Evolutionary conservation across 2,329 filamentous ascomycete species (phyloP).

Genomic region (Colletotrichum cordylinicola): DNA sequence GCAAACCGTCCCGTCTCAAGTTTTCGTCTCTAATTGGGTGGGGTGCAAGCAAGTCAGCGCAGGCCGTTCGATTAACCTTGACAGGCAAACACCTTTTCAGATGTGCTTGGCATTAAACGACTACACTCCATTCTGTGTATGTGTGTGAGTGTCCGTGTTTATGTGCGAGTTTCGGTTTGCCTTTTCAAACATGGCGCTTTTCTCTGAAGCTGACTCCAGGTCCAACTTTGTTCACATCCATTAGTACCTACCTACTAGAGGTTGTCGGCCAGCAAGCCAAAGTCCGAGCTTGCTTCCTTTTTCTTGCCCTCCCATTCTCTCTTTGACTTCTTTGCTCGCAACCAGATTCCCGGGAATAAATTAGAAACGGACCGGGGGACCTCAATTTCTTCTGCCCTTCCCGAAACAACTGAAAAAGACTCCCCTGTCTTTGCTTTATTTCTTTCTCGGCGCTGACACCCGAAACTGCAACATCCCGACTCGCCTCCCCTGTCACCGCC

Average conservation of each 20-base stretch:
- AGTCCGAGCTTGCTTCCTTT: not conserved
- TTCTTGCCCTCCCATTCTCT: not conserved
- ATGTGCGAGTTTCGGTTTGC: not conserved
- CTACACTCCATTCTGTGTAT: not conserved
- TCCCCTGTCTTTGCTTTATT: conserved; percentile 2
- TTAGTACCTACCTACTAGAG: too few relatives aligned
- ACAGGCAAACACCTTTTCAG: not conserved
- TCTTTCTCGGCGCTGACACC: conserved; percentile 1
- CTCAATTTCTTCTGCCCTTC: not conserved
- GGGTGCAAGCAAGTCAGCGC: not conserved
- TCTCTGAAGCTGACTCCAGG: not conserved
- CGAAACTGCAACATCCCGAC: conserved; percentile 6
- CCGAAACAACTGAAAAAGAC: not conserved
- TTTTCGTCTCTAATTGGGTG: not conserved
- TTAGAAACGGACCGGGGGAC: not conserved
- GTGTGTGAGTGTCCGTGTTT: too few relatives aligned
- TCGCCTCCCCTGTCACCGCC: conserved; percentile 5
- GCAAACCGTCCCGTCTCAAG: not conserved
- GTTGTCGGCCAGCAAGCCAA: not conserved
- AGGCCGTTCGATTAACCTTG: not conserved
- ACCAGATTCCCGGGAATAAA: conserved; percentile 13
- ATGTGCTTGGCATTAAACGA: not conserved
- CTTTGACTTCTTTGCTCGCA: not conserved
- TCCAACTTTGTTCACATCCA: not conserved
- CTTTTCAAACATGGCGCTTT: not conserved